Evolutionary conservation across 2,329 filamentous ascomycete species (phyloP).

Genomic region (Sarocladiaceae sp.): DNA sequence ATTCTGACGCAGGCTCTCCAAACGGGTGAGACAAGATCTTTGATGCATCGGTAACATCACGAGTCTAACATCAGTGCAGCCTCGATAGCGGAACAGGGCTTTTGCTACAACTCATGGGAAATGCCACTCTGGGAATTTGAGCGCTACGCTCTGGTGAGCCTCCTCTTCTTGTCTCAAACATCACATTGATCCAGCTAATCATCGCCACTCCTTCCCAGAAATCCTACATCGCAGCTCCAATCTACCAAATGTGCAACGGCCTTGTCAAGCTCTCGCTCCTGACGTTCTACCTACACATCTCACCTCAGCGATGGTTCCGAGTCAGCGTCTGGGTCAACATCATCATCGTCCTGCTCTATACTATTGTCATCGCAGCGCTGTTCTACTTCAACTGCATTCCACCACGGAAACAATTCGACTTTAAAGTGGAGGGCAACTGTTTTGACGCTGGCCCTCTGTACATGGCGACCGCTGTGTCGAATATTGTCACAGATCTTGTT

Average conservation of each 20-base stretch:
- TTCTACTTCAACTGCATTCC: constrained; percentile 18
- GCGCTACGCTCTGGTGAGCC: constrained; percentile 17
- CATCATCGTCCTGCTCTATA: constrained; percentile 23
- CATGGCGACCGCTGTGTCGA: constrained; percentile 41
- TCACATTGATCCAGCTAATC: too few relatives aligned
- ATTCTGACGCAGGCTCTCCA: constrained; percentile 16
- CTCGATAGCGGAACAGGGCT: constrained; percentile 15
- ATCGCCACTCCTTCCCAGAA: constrained; percentile 16
- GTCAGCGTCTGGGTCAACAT: constrained; percentile 21
- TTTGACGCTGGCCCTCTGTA: constrained; percentile 41
- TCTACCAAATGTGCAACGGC: constrained; percentile 28
- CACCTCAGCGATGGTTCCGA: constrained; percentile 25
- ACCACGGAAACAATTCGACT: constrained; percentile 17
- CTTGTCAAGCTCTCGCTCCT: constrained; percentile 31
- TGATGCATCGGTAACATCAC: background rate
- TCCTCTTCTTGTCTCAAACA: too few relatives aligned
- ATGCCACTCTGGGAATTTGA: constrained; percentile 17
- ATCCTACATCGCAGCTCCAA: constrained; percentile 21
- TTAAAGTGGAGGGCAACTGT: constrained; percentile 28
- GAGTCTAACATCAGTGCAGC: constrained; percentile 4
- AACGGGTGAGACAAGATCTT: constrained; percentile 11
- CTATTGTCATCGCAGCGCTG: constrained; percentile 16
- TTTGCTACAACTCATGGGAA: constrained; percentile 19
- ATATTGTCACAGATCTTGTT: constrained; percentile 42
- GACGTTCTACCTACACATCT: constrained; percentile 29